Evolutionary conservation across 1,284 basidiomycete species (phyloP).

Genomic region (Gymnopus androsaceus): DNA sequence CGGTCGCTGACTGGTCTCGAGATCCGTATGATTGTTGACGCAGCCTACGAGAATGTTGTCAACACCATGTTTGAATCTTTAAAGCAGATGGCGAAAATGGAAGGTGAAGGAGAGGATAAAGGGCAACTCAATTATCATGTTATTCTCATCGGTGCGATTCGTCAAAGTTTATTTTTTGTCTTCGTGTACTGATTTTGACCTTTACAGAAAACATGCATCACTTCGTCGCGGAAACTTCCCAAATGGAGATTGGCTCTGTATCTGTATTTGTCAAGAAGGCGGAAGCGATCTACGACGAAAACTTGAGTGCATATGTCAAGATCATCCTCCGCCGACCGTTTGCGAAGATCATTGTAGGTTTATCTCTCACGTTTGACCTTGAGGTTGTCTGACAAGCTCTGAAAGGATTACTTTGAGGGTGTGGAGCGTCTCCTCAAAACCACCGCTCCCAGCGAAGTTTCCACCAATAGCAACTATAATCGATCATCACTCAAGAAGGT

Average conservation of each 20-base stretch:
- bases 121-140: slow-evolving; percentile 96
- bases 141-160: slow-evolving; percentile 82
- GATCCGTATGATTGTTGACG: slow-evolving; percentile 78
- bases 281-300: slow-evolving; percentile 85
- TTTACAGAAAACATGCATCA: slow-evolving; percentile 91
- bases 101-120: slow-evolving; percentile 91
- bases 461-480: slow-evolving; percentile 77
- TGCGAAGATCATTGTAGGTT: slow-evolving; percentile 83
- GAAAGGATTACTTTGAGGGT: slow-evolving; percentile 92
- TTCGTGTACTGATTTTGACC: slow-evolving; percentile 5
- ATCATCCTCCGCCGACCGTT: slow-evolving; percentile 87
- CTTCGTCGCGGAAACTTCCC: slow-evolving; percentile 81
- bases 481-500: slow-evolving; percentile 82
- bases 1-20: slow-evolving; percentile 74
- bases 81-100: slow-evolving; percentile 93
- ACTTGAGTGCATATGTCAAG: slow-evolving; percentile 83
- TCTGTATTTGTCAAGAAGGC: slow-evolving; percentile 73
- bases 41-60: slow-evolving; percentile 86
- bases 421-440: slow-evolving; percentile 85
- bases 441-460: slow-evolving; percentile 79
- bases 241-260: slow-evolving; percentile 71
- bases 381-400: slow-evolving; percentile 7
- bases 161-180: slow-evolving; percentile 1
- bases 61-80: slow-evolving; percentile 89
- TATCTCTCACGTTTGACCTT: background rate